phyloP scores from a whole-genome alignment of 2,329 filamentous ascomycete species.

The Alternaria postmessia region DNA sequence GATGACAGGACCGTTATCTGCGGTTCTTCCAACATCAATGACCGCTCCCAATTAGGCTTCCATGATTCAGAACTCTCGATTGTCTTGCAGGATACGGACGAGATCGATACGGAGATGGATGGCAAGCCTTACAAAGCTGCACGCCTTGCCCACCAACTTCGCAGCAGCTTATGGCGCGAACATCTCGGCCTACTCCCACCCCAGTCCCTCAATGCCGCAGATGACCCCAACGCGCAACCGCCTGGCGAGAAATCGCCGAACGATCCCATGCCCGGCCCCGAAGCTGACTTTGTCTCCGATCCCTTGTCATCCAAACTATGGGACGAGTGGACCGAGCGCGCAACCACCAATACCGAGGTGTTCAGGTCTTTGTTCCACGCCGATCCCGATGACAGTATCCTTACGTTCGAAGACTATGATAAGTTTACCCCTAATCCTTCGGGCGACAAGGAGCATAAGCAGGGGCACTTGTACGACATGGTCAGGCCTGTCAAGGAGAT shows the following conservation, averaged over 20 bases:
- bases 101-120: slow-evolving; percentile 76
- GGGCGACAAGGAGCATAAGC: slow-evolving; percentile 68
- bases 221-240: slow-evolving; percentile 79
- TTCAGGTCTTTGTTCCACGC: slow-evolving; percentile 85
- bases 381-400: slow-evolving; percentile 89
- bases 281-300: slow-evolving; percentile 68
- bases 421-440: slow-evolving; percentile 66
- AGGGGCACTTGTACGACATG: slow-evolving; percentile 86
- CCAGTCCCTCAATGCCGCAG: slow-evolving; percentile 71
- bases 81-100: slow-evolving; percentile 83
- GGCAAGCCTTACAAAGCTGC: slow-evolving; percentile 79
- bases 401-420: slow-evolving; percentile 90
- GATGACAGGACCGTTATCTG: slow-evolving; percentile 88
- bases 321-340: slow-evolving; percentile 72
- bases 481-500: slow-evolving; percentile 71
- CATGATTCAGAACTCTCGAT: slow-evolving; percentile 93
- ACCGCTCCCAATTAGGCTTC: slow-evolving; percentile 84
- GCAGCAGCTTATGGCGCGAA: slow-evolving; percentile 87
- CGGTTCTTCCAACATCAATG: slow-evolving; percentile 90
- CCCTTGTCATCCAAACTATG: slow-evolving; percentile 66
- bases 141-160: slow-evolving; percentile 81
- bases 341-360: slow-evolving; percentile 74
- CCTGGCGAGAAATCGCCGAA: slow-evolving; percentile 74
- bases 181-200: slow-evolving; percentile 83
- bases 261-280: slow-evolving; percentile 74